phyloP scores from a whole-genome alignment of 257 asterid genomes.

The Lycium ferocissimum region DNA sequence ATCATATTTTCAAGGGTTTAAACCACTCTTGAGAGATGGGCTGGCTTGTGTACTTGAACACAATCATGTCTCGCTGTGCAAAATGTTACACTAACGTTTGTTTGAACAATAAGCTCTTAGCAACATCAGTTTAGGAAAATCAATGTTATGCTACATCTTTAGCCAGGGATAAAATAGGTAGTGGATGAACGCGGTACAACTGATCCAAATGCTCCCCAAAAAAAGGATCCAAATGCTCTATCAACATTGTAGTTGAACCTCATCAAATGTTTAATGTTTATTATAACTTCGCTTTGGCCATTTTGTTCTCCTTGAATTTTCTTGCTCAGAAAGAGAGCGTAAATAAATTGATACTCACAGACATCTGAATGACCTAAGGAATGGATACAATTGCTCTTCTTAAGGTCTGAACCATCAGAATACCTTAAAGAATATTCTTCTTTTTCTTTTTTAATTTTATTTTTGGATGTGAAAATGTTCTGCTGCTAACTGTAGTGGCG shows the following conservation, averaged over 20 bases:
- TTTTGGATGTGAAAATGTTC: neutral
- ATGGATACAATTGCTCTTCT: neutral
- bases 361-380: neutral
- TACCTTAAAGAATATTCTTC: neutral
- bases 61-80: neutral
- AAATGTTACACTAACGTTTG: neutral
- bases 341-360: neutral
- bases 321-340: neutral
- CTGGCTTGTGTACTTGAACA: neutral
- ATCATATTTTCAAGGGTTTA: neutral
- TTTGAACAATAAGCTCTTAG: neutral
- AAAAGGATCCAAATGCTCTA: neutral
- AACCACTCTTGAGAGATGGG: neutral
- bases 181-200: neutral
- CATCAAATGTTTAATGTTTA: neutral
- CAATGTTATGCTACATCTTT: neutral
- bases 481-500: neutral
- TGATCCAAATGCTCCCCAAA: conserved; percentile 9
- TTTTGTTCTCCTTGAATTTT: neutral
- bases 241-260: neutral
- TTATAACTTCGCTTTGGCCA: neutral
- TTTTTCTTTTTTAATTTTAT: too few species aligned
- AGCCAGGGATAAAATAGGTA: neutral
- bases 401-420: neutral
- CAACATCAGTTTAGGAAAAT: neutral